A percentile compares a stretch with the other conserved stretches of the same genome.
phyloP scores from a whole-genome alignment of 805 yeast species.

The Suhomyces sp. region DNA sequence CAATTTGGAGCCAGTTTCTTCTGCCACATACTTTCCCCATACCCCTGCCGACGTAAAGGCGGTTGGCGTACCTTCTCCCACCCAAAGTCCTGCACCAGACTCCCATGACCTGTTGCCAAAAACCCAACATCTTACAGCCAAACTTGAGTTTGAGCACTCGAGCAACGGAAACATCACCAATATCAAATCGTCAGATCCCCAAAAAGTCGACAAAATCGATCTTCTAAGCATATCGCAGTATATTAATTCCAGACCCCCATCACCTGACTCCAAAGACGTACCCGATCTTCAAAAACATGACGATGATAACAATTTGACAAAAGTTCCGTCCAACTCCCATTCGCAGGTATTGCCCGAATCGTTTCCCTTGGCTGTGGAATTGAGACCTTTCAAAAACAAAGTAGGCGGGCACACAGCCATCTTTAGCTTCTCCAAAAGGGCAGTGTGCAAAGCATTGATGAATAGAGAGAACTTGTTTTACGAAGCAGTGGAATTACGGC shows the following conservation, averaged over 20 bases:
- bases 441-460: slow-evolving; percentile 90
- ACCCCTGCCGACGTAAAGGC: slow-evolving; percentile 35
- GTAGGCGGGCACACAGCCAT: slow-evolving; percentile 99
- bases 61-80: background rate
- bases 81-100: background rate
- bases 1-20: slow-evolving; percentile 55
- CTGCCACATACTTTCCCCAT: slow-evolving; percentile 72
- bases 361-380: slow-evolving; percentile 78
- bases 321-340: background rate
- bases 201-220: background rate
- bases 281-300: background rate
- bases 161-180: slow-evolving; percentile 29
- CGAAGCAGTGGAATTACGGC: slow-evolving; percentile 78
- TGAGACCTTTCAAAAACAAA: slow-evolving; percentile 86
- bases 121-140: slow-evolving; percentile 49
- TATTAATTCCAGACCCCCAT: background rate
- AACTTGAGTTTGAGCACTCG: slow-evolving; percentile 45
- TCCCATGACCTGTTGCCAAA: slow-evolving; percentile 2
- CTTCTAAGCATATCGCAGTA: background rate
- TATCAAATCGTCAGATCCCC: slow-evolving; percentile 10
- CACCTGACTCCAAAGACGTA: background rate
- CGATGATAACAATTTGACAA: background rate
- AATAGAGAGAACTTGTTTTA: slow-evolving; percentile 90
- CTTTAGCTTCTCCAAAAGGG: slow-evolving; percentile 83
- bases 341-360: slow-evolving; percentile 17